Evolutionary conservation across 108 stramenopile genomes (phyloP).

Genomic region (Schizochytrium sp.): DNA sequence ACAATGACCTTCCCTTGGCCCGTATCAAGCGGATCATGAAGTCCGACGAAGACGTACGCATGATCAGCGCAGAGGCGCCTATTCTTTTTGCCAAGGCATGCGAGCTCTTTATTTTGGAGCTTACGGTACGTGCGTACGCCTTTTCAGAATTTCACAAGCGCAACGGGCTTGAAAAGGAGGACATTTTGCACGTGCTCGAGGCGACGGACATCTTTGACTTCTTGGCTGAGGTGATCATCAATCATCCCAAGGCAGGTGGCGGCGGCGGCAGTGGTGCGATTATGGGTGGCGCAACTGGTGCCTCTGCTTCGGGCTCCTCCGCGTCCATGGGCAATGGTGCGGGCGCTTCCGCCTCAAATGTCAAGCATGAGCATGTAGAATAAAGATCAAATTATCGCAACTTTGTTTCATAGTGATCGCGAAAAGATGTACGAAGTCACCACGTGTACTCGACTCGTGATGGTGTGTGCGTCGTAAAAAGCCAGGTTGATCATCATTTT

Average conservation of each 20-base stretch:
- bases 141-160: conserved; percentile 52
- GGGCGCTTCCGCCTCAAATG: no score
- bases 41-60: conserved; percentile 86
- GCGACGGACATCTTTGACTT: conserved; percentile 56
- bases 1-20: conserved; percentile 65
- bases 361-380: background rate
- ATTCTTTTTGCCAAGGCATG: conserved; percentile 96
- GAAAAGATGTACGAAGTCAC: no score
- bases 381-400: background rate
- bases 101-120: conserved; percentile 94
- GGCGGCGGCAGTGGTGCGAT: no score
- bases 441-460: no score
- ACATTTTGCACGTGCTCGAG: conserved; percentile 42
- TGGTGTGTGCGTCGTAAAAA: no score
- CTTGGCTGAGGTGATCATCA: conserved; percentile 36
- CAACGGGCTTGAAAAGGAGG: conserved; percentile 41
- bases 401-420: no score
- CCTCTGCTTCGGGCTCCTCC: no score
- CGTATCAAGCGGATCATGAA: conserved; percentile 99
- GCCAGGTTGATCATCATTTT: no score
- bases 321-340: no score
- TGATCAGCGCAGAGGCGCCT: conserved; percentile 94
- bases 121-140: conserved; percentile 77
- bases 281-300: no score
- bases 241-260: background rate